Base-by-base conservation (phyloP, 164 flowering plant species). In the Sextonia rubra region DNA sequence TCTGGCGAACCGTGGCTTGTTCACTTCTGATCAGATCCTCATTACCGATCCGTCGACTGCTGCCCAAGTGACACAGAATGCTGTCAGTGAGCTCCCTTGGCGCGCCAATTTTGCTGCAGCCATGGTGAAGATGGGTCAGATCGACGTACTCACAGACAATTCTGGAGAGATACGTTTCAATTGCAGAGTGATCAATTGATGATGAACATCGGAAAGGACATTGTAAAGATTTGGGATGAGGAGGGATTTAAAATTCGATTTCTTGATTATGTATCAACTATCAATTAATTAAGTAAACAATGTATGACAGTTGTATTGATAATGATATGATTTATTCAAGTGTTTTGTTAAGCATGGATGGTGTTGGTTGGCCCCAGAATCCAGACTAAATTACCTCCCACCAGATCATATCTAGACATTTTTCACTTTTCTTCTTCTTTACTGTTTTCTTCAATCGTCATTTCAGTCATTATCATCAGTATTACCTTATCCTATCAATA, bases 81-180 rank as follows among this genome's bases (percentile, higher is more conserved):
- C 85, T 0, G n/a, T 7, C 49, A 71, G 70, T 24, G 77, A 15
- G 15, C 8, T 64, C n/a, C n/a, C 77, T 7, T 89, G 90, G 89
- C 22, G 12, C 44, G 62, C 6, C 0, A 80, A 81, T 37, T 86
- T 90, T 80, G 90, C 84, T 20, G 76, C 71, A 0, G 86, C 95
- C 25, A 90, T 90, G 89, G 85, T 87, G 69, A 87, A 82, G 74
- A 90, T 90, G 92, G 87, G 90, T 23, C 22, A 75, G 29, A 69
- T 87, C 18, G 88, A 69, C 22, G 90, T 87, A 23, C 58, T 82
- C 4, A 89, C 88, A 0, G 91, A 90, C 12, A 69, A 15, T 24
- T 74, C 68, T 1, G 93, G 89, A 48, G 91, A 91, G 74, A 85
- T 89, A 5, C 73, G 90, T 26, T 24, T 60, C 6, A 76, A 82